Evolutionary conservation across 495 filamentous ascomycete genomes (phyloP).

Genomic region (Jackrogersella multiformis): DNA sequence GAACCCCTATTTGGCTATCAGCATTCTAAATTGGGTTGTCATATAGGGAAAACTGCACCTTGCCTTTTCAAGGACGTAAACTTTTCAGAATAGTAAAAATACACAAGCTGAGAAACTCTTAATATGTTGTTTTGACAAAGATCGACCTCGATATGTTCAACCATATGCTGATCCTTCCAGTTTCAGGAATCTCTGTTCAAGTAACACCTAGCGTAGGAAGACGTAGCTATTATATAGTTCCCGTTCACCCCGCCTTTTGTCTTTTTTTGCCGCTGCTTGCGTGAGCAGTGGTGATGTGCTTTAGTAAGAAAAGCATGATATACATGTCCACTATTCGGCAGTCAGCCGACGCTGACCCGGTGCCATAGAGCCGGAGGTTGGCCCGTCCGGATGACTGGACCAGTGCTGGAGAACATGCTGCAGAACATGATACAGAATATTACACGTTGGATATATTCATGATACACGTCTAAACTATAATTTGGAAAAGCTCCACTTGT

Average conservation of each 20-base stretch:
- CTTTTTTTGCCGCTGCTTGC: constrained; percentile 5
- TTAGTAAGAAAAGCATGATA: not conserved
- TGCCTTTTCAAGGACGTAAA: not conserved
- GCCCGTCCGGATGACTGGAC: not conserved
- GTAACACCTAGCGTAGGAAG: not conserved
- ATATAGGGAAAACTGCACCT: no score
- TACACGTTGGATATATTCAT: constrained; percentile 1
- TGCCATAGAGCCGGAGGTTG: not conserved
- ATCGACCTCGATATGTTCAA: not conserved
- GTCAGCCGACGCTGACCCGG: not conserved
- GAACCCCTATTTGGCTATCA: no score
- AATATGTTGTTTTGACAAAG: no score
- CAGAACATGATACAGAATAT: not conserved
- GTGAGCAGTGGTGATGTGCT: not conserved
- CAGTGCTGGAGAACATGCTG: no score
- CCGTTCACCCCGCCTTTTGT: not conserved
- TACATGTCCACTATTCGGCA: not conserved
- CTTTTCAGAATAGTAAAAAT: not conserved
- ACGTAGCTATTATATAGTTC: constrained; percentile 1
- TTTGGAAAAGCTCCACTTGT: not conserved
- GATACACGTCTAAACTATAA: not conserved
- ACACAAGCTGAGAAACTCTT: not conserved
- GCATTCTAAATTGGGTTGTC: no score
- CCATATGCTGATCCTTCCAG: not conserved
- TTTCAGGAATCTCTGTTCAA: not conserved